Base-by-base conservation (phyloP, 345 rosid species). In the Draba incana region DNA sequence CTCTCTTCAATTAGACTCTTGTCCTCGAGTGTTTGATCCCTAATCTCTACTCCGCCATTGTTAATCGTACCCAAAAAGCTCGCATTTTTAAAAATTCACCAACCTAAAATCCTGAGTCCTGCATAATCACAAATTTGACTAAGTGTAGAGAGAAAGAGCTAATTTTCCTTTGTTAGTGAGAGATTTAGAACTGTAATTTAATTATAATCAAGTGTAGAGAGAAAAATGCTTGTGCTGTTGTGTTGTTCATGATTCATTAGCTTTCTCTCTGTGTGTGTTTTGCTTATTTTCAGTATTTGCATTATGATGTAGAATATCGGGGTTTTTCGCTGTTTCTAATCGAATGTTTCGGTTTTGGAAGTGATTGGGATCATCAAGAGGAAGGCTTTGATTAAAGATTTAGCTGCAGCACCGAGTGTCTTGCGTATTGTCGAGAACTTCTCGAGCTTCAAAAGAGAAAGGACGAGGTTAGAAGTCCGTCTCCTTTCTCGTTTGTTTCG, bases 321-420 rank as follows among this genome's bases (percentile, higher is more conserved):
- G 35, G n/a, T 63, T 49, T 62, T 35, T 28, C 4, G 45, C 24
- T 71, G 10, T 54, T 51, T 54, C 74, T 81, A 10, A 51, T 23
- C 5, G 7, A 27, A 44, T 67, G 16, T 12, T 41, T 47, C 15
- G 10, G 33, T 35, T 31, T 70, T 55, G 14, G 6, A 71, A 94
- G 99, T 87, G 96, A 89, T 91, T 59, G 99, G 99, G 46, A 88
- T 93, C 75, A 94, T 91, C 62, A 91, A 88, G 66, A 88, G 99
- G 79, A 94, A 89, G 58, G 96, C 92, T 27, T 83, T 94, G 88
- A 83, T 94, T 68, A 91, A 91, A 72, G 92, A 91, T 47, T 75
- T 94, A 73, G 98, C 98, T 4, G 92, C 93, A 11, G 89, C 33
- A 80, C 85, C 0, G 90, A 94, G 55, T 91, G 99, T 81, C 88